Percentiles rank a stretch among this genome's conserved stretches.
Evolutionary conservation across 1,284 basidiomycete species (phyloP).

Genomic region (Ceratobasidium sp.): DNA sequence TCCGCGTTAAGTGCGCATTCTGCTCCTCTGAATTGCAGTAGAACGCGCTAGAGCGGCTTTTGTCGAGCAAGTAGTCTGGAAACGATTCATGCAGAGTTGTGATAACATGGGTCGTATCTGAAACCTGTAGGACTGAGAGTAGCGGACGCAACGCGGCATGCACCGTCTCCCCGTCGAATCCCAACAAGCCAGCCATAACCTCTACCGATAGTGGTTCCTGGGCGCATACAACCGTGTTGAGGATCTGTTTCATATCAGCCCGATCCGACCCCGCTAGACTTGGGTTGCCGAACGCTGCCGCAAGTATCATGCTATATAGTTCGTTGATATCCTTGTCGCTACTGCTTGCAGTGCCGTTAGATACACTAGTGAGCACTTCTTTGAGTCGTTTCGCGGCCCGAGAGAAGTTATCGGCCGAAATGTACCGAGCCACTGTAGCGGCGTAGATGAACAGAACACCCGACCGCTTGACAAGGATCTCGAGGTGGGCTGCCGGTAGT

Average conservation of each 20-base stretch:
- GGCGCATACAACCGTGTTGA: constrained; percentile 18
- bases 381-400: background rate
- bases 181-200: background rate
- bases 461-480: background rate
- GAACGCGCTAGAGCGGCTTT: background rate
- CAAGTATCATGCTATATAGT: constrained; percentile 8
- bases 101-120: background rate
- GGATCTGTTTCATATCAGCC: background rate
- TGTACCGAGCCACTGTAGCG: constrained; percentile 21
- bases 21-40: constrained; percentile 7
- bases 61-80: constrained; percentile 2
- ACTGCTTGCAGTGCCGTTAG: background rate
- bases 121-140: constrained; percentile 18
- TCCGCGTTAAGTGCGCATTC: background rate
- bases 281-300: background rate
- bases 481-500: background rate
- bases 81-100: constrained; percentile 11
- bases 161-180: background rate
- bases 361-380: background rate
- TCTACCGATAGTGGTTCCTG: background rate
- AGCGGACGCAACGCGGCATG: background rate
- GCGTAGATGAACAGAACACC: constrained; percentile 34
- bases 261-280: background rate
- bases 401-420: background rate
- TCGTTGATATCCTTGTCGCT: constrained; percentile 4